These are phyloP conservation scores for Pythium guiyangense DNA, from an alignment of 352 stramenopile species.

Conservation along the genomic window DNA sequence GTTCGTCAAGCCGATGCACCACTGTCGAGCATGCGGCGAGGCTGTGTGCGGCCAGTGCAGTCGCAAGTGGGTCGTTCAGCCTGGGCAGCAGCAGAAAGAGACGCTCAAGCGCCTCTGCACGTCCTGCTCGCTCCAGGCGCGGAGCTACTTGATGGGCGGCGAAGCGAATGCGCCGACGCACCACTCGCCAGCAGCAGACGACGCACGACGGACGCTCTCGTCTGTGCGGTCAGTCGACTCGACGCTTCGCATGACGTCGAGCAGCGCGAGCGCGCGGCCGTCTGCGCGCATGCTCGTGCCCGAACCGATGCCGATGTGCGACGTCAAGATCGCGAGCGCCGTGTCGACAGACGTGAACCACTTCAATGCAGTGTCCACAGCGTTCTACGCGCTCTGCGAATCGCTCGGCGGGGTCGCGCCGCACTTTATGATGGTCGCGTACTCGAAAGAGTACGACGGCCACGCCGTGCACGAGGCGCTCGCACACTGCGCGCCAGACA, in stretches of 20 bases:
- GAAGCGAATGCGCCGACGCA: neutral
- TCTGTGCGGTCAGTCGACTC: slow-evolving; percentile 11
- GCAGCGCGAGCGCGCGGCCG: neutral
- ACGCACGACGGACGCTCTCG: slow-evolving; percentile 12
- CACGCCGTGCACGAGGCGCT: slow-evolving; percentile 55
- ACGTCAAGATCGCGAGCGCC: slow-evolving; percentile 71
- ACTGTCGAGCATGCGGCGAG: slow-evolving; percentile 79
- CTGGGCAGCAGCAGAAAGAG: slow-evolving; percentile 34
- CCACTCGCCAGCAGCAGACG: slow-evolving; percentile 13
- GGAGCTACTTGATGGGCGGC: slow-evolving; percentile 45
- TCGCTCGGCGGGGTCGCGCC: slow-evolving; percentile 55
- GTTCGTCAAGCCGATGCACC: slow-evolving; percentile 68
- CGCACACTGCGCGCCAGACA: slow-evolving; percentile 52
- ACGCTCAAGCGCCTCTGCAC: slow-evolving; percentile 78
- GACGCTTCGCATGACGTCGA: slow-evolving; percentile 16
- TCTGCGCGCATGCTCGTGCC: slow-evolving; percentile 8
- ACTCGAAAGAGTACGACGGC: slow-evolving; percentile 60
- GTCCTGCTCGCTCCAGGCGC: slow-evolving; percentile 68
- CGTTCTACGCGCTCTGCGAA: slow-evolving; percentile 53
- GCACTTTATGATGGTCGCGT: slow-evolving; percentile 80
- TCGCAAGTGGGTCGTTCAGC: slow-evolving; percentile 77
- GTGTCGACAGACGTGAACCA: slow-evolving; percentile 61
- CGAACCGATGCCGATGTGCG: slow-evolving; percentile 8
- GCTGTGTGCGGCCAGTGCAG: slow-evolving; percentile 80
- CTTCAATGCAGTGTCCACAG: slow-evolving; percentile 38